Evolutionary conservation across 2,329 filamentous ascomycete genomes (phyloP), one percentile per base, ranked within the genome.

Genomic region (Colletotrichum costaricense): DNA sequence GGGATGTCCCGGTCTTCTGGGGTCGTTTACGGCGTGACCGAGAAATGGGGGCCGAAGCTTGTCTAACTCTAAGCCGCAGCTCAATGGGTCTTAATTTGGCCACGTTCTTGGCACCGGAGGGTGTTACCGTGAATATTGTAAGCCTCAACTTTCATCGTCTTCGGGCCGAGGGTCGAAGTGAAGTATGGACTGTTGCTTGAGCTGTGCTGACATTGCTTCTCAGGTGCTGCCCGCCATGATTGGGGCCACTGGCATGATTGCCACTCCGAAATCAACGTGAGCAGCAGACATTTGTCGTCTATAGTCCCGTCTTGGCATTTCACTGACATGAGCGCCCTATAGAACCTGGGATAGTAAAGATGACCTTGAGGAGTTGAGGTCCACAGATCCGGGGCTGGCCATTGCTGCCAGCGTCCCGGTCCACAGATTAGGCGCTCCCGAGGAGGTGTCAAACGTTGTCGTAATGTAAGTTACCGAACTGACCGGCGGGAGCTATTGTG

Each of bases 141-240:
- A 75, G 78, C 57, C n/a, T 56, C 28, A 38, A 38, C 14, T 4
- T 4, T 2, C 2, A 4, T 26, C 22, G 12, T 16, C 22, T 63
- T 54, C 14, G 11, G 19, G 5, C 30, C 16, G 19, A 14, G 56
- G n/a, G 12, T n/a, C 12, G 8, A 35, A 35, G 26, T 22, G 22
- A 49, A n/a, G 12, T 42, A 5, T 46, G 6, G 4, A 16, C 6
- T 35, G 22, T 30, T 26, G n/a, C n/a, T n/a, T 14, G 16, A 24
- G 38, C 38, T 42, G 16, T 42, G 38, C 38, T 42, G 38, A 8
- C 49, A n/a, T 42, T 58, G n/a, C 4, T n/a, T 49, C 19, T n/a
- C 72, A 82, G 80, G 78, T 82, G 2, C 72, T 79, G 3, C 81
- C 81, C 1, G 81, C 81, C n/a, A 81, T 82, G 80, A 82, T 82